Evolutionary conservation across 1,139 yeast species (phyloP).

Genomic region (Blastobotrys raffinosifermentans): DNA sequence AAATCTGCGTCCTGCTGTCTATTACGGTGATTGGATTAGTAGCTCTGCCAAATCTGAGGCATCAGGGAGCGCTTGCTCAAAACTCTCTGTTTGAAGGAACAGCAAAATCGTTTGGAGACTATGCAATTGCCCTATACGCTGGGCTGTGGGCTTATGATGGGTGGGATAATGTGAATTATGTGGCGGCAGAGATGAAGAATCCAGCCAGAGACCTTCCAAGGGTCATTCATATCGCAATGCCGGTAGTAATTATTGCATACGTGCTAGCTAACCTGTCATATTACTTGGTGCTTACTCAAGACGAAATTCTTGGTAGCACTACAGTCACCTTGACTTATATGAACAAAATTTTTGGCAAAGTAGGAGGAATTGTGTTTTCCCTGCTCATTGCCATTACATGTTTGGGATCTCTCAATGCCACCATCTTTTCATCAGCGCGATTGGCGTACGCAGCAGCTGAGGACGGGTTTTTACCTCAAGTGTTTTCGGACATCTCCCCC

Average conservation of each 20-base stretch:
- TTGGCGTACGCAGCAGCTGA: slow-evolving; percentile 36
- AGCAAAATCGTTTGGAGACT: slow-evolving; percentile 27
- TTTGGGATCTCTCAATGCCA: slow-evolving; percentile 39
- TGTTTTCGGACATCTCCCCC: slow-evolving; percentile 27
- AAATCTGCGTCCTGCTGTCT: slow-evolving; percentile 30
- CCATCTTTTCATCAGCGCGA: slow-evolving; percentile 35
- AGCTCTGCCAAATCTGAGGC: slow-evolving; percentile 21
- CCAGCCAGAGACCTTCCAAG: slow-evolving; percentile 36
- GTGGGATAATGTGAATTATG: slow-evolving; percentile 41
- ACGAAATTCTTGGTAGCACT: slow-evolving; percentile 31
- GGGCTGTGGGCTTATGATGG: slow-evolving; percentile 44
- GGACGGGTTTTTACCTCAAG: slow-evolving; percentile 33
- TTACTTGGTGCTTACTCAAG: slow-evolving; percentile 32
- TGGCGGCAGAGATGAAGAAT: slow-evolving; percentile 38
- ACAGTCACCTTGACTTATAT: slow-evolving; percentile 38
- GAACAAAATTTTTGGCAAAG: slow-evolving; percentile 26
- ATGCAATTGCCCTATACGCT: slow-evolving; percentile 38
- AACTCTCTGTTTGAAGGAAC: slow-evolving; percentile 28
- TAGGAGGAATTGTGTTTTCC: slow-evolving; percentile 32
- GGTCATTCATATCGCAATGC: slow-evolving; percentile 38
- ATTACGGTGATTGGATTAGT: slow-evolving; percentile 32
- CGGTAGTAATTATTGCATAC: slow-evolving; percentile 35
- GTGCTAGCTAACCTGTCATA: slow-evolving; percentile 36
- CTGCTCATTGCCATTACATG: slow-evolving; percentile 36
- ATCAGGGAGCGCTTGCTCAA: slow-evolving; percentile 21